Percentiles rank a stretch among this genome's conserved stretches.
Evolutionary conservation across 73 alveolate genomes (phyloP).

Genomic region (Blepharisma stoltei): DNA sequence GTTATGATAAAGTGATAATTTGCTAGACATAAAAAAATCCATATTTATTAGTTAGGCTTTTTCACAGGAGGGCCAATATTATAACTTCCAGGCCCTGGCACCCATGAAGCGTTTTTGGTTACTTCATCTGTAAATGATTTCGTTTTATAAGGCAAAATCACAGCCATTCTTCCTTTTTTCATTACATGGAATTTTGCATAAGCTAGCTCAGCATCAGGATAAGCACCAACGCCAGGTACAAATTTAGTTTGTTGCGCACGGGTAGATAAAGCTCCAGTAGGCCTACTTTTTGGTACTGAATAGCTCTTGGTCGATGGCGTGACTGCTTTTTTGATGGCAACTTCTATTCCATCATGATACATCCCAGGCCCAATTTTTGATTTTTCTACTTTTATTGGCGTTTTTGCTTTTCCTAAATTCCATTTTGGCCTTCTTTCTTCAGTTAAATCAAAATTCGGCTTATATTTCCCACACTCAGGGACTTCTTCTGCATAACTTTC

Average conservation of each 20-base stretch:
- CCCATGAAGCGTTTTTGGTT: conserved; percentile 3
- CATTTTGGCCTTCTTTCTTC: neutral
- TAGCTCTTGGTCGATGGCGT: neutral
- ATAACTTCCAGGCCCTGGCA: conserved; percentile 27
- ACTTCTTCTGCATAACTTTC: conserved; percentile 27
- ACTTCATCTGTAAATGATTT: neutral
- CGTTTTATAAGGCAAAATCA: conserved; percentile 11
- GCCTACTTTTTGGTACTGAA: neutral
- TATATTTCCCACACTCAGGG: conserved; percentile 12
- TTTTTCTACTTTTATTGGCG: neutral
- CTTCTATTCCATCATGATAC: neutral
- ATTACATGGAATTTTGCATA: neutral
- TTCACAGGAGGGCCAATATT: conserved; percentile 7
- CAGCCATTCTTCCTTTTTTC: conserved; percentile 10
- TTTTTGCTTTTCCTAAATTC: neutral
- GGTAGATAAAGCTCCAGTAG: neutral
- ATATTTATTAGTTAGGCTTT: neutral
- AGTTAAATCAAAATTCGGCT: neutral
- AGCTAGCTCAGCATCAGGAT: neutral
- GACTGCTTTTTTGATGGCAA: neutral
- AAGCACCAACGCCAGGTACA: conserved; percentile 17
- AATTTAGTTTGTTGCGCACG: neutral
- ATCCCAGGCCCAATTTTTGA: conserved; percentile 22
- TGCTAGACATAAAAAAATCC: too few species aligned
- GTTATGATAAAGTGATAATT: too few species aligned